phyloP scores from a whole-genome alignment of 164 flowering plant species.

The Magnolia kwangsiensis region DNA sequence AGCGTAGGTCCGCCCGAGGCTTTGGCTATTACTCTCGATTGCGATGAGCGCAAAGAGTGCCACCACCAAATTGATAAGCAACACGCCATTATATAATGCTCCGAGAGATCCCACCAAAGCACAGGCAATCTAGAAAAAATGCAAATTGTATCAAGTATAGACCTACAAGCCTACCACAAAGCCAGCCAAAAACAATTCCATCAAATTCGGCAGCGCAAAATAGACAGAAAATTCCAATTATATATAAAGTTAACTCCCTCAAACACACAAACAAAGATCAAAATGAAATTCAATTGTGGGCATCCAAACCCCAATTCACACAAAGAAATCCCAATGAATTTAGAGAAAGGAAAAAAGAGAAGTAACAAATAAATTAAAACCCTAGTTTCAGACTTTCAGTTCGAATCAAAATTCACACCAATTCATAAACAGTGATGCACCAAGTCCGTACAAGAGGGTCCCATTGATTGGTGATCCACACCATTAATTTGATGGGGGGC shows the following conservation, averaged over 20 bases:
- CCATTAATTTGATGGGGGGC: not conserved
- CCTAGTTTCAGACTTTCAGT: not conserved
- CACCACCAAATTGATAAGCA: slow-evolving; percentile 60
- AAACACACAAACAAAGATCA: not conserved
- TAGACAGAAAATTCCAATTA: not conserved
- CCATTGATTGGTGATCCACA: not conserved
- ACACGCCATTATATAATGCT: slow-evolving; percentile 76
- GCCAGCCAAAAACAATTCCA: not conserved
- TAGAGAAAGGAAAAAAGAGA: too few species aligned
- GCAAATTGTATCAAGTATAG: not conserved
- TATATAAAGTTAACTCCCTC: not conserved
- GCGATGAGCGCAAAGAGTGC: slow-evolving; percentile 89
- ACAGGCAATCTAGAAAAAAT: slow-evolving; percentile 52
- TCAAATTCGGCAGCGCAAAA: not conserved
- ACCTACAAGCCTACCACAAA: not conserved
- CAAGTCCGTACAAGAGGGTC: too few species aligned
- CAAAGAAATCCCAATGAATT: too few species aligned
- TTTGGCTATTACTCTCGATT: slow-evolving; percentile 85
- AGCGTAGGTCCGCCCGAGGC: slow-evolving; percentile 80
- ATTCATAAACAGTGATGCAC: too few species aligned
- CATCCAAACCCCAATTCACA: not conserved
- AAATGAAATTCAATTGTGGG: not conserved
- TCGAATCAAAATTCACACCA: too few species aligned
- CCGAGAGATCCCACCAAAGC: slow-evolving; percentile 86
- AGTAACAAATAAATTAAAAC: not conserved